phyloP scores from a whole-genome alignment of 2,329 filamentous ascomycete species.

The Monosporascus cannonballus region DNA sequence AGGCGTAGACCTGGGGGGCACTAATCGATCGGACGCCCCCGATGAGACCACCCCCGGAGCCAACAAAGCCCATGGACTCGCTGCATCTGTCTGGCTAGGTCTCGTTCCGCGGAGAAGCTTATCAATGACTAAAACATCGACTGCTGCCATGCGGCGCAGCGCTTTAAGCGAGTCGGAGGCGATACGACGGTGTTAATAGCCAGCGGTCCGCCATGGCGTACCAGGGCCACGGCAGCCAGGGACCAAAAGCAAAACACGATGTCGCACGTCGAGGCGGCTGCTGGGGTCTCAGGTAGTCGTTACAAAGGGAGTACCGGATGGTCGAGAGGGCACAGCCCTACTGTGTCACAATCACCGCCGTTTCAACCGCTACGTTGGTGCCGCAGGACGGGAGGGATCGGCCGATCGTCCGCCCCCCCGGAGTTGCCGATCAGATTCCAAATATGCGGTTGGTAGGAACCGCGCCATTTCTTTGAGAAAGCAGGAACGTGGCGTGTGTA shows the following conservation, averaged over 20 bases:
- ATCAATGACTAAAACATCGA: not conserved
- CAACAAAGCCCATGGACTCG: not conserved
- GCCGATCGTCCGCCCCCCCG: constrained; percentile 18
- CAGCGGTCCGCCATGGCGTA: too few species aligned
- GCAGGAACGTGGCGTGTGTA: constrained; percentile 59
- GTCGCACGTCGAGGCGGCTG: too few species aligned
- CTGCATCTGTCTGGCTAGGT: not conserved
- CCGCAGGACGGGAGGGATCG: constrained; percentile 20
- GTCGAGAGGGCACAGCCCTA: not conserved
- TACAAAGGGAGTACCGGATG: too few species aligned
- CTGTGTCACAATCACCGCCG: not conserved
- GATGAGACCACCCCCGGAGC: not conserved
- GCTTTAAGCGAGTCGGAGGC: not conserved
- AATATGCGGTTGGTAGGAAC: constrained; percentile 59
- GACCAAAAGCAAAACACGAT: too few species aligned
- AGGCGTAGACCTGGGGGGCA: not conserved
- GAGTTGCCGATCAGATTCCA: constrained; percentile 55
- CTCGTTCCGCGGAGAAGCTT: not conserved
- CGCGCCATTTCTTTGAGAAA: constrained; percentile 61
- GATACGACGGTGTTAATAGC: too few species aligned
- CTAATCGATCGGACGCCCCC: not conserved
- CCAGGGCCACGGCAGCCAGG: too few species aligned
- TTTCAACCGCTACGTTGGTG: constrained; percentile 14
- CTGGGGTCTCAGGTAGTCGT: too few species aligned
- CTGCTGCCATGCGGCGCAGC: not conserved